Evolutionary conservation across 768 basidiomycete genomes (phyloP), one percentile per base, ranked within the genome.

Genomic region (Termitomyces sp.): DNA sequence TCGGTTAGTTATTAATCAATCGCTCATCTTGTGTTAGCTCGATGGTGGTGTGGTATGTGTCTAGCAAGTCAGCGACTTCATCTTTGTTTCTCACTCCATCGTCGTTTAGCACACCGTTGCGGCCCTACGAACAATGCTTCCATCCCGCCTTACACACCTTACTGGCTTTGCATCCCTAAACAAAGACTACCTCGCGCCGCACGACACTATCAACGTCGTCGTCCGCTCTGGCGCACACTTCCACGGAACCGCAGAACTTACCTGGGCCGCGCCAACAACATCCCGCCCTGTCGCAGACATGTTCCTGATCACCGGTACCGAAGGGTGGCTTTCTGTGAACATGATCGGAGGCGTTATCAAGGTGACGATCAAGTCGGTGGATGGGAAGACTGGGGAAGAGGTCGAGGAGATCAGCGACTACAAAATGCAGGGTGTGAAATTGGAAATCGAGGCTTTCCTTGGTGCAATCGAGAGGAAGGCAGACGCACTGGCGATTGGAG

Each of bases 21-120:
- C 59, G 24, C 16, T 16, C 58, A 28, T 22, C 48, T 24, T 20
- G 18, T 16, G 49, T 33, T 67, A 92, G 81, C 82, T 92, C 15
- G 90, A 93, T 65, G 85, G 87, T 16, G 91, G 89, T 58, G 90
- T 92, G 33, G 85, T 88, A 71, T 64, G 84, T 54, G 28, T 39
- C 15, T 28, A 26, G 12, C 7, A 48, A 47, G 24, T 44, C 42
- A 49, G 54, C 53, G 36, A 39, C 29, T 42, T 33, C 24, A 8
- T 51, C 55, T 47, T 26, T n/a, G 42, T 56, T 57, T 55, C 41
- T 47, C 50, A 60, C 10, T 56, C 12, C 1, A 50, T 26, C 39
- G 44, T 20, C 37, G 20, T 36, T 22, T 60, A 88, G 86, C 90
- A 92, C 72, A 86, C 82, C 7, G 73, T 80, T 13, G 88, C 86